phyloP scores from a whole-genome alignment of 805 yeast species.

The Phaffomyces antillensis region DNA sequence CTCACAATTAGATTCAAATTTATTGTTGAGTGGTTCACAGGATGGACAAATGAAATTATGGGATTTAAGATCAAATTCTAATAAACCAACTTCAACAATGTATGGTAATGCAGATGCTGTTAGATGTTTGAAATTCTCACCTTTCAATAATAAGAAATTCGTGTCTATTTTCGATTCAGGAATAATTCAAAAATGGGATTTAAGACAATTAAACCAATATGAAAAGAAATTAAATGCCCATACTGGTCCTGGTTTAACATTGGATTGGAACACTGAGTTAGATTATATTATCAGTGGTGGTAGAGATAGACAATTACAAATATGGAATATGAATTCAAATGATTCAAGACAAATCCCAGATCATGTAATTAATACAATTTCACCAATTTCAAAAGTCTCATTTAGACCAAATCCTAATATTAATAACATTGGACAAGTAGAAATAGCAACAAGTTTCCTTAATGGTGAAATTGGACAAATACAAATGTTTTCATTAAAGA shows the following conservation, averaged over 20 bases:
- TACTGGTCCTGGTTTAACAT: slow-evolving; percentile 80
- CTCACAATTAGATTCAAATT: slow-evolving; percentile 29
- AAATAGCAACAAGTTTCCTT: slow-evolving; percentile 66
- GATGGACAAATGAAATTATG: slow-evolving; percentile 73
- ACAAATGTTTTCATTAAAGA: slow-evolving; percentile 59
- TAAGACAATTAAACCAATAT: slow-evolving; percentile 53
- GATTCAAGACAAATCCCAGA: slow-evolving; percentile 49
- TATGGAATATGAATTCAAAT: slow-evolving; percentile 54
- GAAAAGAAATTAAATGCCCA: slow-evolving; percentile 83
- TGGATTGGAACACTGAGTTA: slow-evolving; percentile 81
- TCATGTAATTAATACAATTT: slow-evolving; percentile 62
- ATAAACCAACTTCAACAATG: slow-evolving; percentile 44
- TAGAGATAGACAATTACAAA: slow-evolving; percentile 74
- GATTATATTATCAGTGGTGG: slow-evolving; percentile 91
- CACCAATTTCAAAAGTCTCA: slow-evolving; percentile 68
- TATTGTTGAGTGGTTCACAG: slow-evolving; percentile 61
- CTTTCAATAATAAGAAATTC: slow-evolving; percentile 46
- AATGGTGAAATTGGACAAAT: slow-evolving; percentile 56
- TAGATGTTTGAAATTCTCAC: slow-evolving; percentile 48
- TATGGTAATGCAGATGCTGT: slow-evolving; percentile 66
- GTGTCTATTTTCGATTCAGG: slow-evolving; percentile 89
- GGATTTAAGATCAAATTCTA: slow-evolving; percentile 51
- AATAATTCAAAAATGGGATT: slow-evolving; percentile 76
- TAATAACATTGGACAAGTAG: slow-evolving; percentile 44
- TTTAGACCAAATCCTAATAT: slow-evolving; percentile 45